Conservation (phyloP, 106 monocot genomes). For the Acorus calamus region DNA sequence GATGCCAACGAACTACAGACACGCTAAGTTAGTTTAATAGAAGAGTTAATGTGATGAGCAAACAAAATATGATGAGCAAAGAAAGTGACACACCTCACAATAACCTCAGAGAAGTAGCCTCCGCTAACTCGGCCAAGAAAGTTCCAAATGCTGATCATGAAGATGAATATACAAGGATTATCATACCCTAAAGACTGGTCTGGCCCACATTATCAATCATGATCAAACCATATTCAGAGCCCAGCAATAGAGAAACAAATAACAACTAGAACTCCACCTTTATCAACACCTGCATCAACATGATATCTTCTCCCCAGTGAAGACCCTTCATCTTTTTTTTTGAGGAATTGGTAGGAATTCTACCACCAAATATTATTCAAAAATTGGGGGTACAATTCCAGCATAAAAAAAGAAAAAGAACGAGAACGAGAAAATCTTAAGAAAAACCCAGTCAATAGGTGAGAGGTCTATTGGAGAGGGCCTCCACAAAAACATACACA, state of each 20-base stretch:
- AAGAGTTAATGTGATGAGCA: neutral
- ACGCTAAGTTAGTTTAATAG: neutral
- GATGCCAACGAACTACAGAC: no score
- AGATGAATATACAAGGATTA: slow-evolving; percentile 64
- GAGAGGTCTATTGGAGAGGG: no score
- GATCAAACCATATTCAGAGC: slow-evolving; percentile 78
- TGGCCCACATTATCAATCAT: slow-evolving; percentile 89
- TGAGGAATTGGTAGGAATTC: no score
- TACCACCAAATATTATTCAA: no score
- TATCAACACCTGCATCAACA: slow-evolving; percentile 65
- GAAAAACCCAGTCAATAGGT: no score
- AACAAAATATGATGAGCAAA: neutral
- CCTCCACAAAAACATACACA: no score
- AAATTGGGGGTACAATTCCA: no score
- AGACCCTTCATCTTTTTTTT: slow-evolving; percentile 39
- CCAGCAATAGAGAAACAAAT: slow-evolving; percentile 72
- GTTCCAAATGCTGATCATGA: slow-evolving; percentile 90
- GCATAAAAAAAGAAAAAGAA: no score
- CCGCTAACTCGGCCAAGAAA: slow-evolving; percentile 80
- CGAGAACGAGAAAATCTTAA: no score
- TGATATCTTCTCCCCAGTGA: slow-evolving; percentile 74
- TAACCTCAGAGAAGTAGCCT: slow-evolving; percentile 70
- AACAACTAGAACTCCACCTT: slow-evolving; percentile 91
- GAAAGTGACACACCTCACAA: slow-evolving; percentile 41
- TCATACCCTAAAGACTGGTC: slow-evolving; percentile 65